Percentiles rank a stretch among this genome's conserved stretches.
phyloP scores from a whole-genome alignment of 805 yeast genomes.

The Kuraishia hungarica region DNA sequence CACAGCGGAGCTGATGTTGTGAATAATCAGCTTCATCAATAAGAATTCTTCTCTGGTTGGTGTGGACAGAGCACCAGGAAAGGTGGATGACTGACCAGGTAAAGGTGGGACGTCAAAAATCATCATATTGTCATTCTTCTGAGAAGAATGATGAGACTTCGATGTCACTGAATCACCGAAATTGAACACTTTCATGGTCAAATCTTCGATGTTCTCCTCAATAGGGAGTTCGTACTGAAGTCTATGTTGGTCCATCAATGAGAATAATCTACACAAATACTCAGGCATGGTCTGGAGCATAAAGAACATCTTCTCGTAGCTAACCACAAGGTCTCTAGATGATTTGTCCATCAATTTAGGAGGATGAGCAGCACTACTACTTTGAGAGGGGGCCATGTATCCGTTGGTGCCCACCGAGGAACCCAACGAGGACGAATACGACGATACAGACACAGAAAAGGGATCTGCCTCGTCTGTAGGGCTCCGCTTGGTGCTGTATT shows the following conservation, averaged over 20 bases:
- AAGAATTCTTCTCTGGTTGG: constrained; percentile 66
- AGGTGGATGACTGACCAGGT: too few species aligned
- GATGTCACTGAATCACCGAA: constrained; percentile 11
- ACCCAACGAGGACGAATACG: constrained; percentile 12
- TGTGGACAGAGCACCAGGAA: too few species aligned
- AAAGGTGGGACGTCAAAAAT: background rate
- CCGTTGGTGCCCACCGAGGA: too few species aligned
- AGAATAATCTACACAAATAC: constrained; percentile 54
- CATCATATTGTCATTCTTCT: too few species aligned
- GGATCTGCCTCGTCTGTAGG: background rate
- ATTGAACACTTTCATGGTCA: constrained; percentile 24
- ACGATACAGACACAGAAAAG: background rate
- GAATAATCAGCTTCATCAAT: constrained; percentile 47
- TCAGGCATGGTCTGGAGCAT: constrained; percentile 75
- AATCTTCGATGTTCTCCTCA: constrained; percentile 24
- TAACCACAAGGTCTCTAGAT: constrained; percentile 45
- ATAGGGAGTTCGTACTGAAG: constrained; percentile 13
- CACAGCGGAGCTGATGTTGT: constrained; percentile 33
- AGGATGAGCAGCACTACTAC: too few species aligned
- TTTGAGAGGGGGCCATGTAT: too few species aligned
- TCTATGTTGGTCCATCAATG: constrained; percentile 16
- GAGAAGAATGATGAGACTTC: too few species aligned
- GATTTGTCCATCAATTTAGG: constrained; percentile 16
- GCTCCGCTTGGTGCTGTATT: constrained; percentile 4
- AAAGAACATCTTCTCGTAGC: constrained; percentile 73